phyloP scores from a whole-genome alignment of 116 monocot genomes.

The Dioscorea cayenensis region DNA sequence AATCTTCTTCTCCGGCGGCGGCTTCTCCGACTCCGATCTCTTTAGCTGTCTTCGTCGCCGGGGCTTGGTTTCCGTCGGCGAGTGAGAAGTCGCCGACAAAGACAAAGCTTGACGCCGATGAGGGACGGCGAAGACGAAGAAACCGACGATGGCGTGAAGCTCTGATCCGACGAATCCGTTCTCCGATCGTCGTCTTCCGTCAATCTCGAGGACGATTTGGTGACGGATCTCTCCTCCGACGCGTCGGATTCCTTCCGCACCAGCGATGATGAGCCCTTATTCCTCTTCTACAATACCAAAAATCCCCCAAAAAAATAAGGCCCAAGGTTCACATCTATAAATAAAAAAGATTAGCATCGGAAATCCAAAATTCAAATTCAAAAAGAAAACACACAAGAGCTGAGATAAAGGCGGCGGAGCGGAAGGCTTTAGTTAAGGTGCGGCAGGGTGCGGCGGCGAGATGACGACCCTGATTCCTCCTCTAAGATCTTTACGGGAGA shows the following conservation, averaged over 20 bases:
- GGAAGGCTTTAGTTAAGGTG: neutral
- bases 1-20: neutral
- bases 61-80: neutral
- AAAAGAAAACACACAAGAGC: neutral
- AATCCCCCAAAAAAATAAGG: neutral
- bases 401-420: neutral
- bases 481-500: neutral
- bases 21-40: neutral
- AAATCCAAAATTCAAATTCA: neutral
- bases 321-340: neutral
- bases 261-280: neutral
- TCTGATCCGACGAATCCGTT: neutral
- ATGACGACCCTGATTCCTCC: neutral
- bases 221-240: neutral
- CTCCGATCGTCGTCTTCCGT: neutral
- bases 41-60: neutral
- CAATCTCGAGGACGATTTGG: neutral
- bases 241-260: neutral
- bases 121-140: conserved; percentile 1
- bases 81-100: neutral
- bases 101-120: neutral
- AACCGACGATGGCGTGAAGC: neutral
- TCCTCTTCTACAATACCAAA: neutral
- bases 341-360: neutral
- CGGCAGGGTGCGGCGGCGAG: neutral